A percentile compares a stretch with the other conserved stretches of the same genome.
These are phyloP conservation scores for Dichotomocladium elegans DNA, from an alignment of 371 early-diverging fungal genomes.

Conservation along the genomic window DNA sequence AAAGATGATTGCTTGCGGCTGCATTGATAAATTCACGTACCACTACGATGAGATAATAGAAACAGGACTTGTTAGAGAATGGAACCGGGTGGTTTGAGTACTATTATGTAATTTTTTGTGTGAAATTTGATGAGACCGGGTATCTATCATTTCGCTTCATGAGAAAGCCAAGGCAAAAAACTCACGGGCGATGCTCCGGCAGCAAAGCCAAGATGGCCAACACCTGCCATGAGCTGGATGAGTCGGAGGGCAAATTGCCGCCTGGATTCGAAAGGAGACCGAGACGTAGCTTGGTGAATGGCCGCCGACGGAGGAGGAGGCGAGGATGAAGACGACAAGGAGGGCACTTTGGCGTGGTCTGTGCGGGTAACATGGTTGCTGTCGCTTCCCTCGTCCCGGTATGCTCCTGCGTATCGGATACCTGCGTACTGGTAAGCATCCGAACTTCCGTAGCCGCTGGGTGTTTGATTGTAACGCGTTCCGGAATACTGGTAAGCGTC, in stretches of 20 bases:
- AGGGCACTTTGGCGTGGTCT: too few species aligned
- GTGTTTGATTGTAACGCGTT: constrained; percentile 13
- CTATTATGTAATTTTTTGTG: constrained; percentile 7
- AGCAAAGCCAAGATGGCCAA: constrained; percentile 46
- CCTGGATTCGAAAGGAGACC: constrained; percentile 16
- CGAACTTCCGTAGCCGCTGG: neutral
- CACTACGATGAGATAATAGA: constrained; percentile 42
- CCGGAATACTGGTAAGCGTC: constrained; percentile 21
- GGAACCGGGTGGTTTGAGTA: constrained; percentile 30
- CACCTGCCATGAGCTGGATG: constrained; percentile 24
- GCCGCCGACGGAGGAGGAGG: neutral
- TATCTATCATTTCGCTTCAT: too few species aligned
- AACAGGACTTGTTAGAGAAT: constrained; percentile 28
- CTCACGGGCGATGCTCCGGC: constrained; percentile 49
- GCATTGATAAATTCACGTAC: constrained; percentile 11
- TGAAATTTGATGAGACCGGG: too few species aligned
- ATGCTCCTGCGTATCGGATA: too few species aligned
- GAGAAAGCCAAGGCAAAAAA: neutral
- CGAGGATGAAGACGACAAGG: neutral
- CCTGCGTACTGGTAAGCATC: constrained; percentile 4
- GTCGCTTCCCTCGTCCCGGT: too few species aligned
- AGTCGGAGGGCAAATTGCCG: constrained; percentile 28
- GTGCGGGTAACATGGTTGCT: constrained; percentile 12
- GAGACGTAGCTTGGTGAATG: constrained; percentile 1
- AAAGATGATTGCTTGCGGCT: neutral